Conservation (phyloP, 352 stramenopile genomes). For the Pythium folliculosum region DNA sequence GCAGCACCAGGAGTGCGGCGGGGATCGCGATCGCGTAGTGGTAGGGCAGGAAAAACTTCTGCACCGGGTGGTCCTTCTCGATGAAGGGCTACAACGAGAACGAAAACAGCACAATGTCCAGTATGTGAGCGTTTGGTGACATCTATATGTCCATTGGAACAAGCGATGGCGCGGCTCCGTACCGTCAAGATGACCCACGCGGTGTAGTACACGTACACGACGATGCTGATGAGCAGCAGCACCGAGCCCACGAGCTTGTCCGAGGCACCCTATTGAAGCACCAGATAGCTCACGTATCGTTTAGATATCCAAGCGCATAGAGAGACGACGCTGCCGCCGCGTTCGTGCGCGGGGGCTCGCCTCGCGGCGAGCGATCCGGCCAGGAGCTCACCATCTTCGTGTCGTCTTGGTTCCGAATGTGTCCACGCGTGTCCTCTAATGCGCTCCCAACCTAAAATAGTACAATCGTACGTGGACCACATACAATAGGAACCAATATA, state of each 20-base stretch:
- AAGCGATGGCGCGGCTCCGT: slow-evolving; percentile 8
- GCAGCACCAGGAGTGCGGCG: slow-evolving; percentile 78
- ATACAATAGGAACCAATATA: neutral
- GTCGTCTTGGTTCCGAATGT: neutral
- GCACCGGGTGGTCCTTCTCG: slow-evolving; percentile 72
- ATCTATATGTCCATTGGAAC: no score
- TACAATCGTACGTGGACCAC: neutral
- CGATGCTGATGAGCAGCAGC: slow-evolving; percentile 76
- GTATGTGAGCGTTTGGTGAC: no score
- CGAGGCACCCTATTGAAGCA: slow-evolving; percentile 46
- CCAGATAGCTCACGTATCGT: neutral
- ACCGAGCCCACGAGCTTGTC: slow-evolving; percentile 81
- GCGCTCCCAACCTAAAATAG: slow-evolving; percentile 7
- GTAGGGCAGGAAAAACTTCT: slow-evolving; percentile 86
- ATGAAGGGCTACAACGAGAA: slow-evolving; percentile 90
- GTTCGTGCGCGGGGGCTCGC: neutral
- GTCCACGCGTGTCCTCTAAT: neutral
- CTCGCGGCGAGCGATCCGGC: no score
- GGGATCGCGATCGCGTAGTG: slow-evolving; percentile 90
- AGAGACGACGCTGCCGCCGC: neutral
- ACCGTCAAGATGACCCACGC: slow-evolving; percentile 91
- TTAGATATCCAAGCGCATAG: neutral
- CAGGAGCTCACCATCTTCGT: slow-evolving; percentile 16
- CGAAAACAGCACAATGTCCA: no score
- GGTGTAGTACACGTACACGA: slow-evolving; percentile 92